These are phyloP conservation scores for Bruguiera parviflora DNA, from an alignment of 345 rosid species.

Conservation along the genomic window DNA sequence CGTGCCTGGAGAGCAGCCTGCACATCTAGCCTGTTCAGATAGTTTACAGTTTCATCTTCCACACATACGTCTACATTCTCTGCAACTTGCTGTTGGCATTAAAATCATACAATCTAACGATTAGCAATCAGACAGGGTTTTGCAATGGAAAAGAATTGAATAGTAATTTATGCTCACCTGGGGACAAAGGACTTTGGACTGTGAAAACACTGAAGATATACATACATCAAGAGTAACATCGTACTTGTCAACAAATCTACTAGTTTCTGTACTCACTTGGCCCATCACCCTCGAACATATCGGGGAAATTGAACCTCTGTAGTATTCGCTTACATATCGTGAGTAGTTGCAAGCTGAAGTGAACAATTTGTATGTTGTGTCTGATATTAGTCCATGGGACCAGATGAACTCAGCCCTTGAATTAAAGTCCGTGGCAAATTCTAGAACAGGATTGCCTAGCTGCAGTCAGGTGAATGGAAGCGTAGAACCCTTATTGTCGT, in stretches of 20 bases:
- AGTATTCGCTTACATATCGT: slow-evolving; percentile 80
- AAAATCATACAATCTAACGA: not conserved
- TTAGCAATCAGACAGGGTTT: slow-evolving; percentile 10
- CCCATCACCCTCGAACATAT: slow-evolving; percentile 78
- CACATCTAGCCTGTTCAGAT: slow-evolving; percentile 85
- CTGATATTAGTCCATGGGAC: slow-evolving; percentile 97
- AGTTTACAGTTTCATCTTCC: slow-evolving; percentile 87
- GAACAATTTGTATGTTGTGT: slow-evolving; percentile 82
- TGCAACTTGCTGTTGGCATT: slow-evolving; percentile 57
- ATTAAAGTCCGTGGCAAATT: slow-evolving; percentile 82
- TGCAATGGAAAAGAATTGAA: not conserved
- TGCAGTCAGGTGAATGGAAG: slow-evolving; percentile 26
- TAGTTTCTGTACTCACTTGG: slow-evolving; percentile 76
- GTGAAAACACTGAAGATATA: slow-evolving; percentile 74
- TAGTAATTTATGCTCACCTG: slow-evolving; percentile 39
- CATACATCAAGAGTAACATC: slow-evolving; percentile 97
- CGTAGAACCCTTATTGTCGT: not conserved
- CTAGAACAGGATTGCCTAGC: slow-evolving; percentile 93
- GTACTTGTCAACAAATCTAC: slow-evolving; percentile 86
- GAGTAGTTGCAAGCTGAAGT: slow-evolving; percentile 86
- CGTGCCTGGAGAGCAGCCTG: slow-evolving; percentile 88
- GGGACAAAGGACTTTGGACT: slow-evolving; percentile 66
- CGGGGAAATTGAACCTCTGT: slow-evolving; percentile 69
- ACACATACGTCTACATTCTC: slow-evolving; percentile 87
- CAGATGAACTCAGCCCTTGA: slow-evolving; percentile 95